A percentile compares a stretch with the other conserved stretches of the same genome.
Conservation (phyloP, 2,329 filamentous ascomycete genomes). For the Colletotrichum plurivorum region DNA sequence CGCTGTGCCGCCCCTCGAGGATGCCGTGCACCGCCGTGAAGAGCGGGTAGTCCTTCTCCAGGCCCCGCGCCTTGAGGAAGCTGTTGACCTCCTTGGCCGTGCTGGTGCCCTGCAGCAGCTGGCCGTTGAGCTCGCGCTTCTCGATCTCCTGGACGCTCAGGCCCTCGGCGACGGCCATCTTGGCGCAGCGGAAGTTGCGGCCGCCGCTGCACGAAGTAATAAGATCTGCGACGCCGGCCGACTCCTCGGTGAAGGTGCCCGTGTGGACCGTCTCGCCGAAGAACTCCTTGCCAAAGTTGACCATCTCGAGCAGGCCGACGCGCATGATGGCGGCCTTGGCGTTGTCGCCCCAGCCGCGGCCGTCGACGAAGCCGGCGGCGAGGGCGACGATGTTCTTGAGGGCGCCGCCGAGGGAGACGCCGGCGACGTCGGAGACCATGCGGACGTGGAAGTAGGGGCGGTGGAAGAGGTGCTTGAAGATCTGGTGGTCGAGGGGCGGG, state of each 20-base stretch:
- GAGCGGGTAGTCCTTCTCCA: conserved; percentile 88
- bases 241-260: conserved; percentile 96
- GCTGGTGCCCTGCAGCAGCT: conserved; percentile 94
- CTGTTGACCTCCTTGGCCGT: conserved; percentile 93
- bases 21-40: conserved; percentile 92
- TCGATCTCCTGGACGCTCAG: conserved; percentile 90
- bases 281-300: conserved; percentile 94
- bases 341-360: conserved; percentile 97
- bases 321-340: conserved; percentile 99
- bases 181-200: conserved; percentile 94
- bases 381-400: conserved; percentile 98
- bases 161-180: conserved; percentile 85
- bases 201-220: conserved; percentile 95
- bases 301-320: conserved; percentile 95
- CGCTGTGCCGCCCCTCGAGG: conserved; percentile 80
- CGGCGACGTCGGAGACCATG: conserved; percentile 94
- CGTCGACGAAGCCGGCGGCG: conserved; percentile 94
- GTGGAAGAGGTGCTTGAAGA: conserved; percentile 90
- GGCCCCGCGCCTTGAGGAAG: conserved; percentile 84
- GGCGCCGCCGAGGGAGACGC: conserved; percentile 93
- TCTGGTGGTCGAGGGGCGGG: conserved; percentile 86
- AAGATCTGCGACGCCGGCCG: conserved; percentile 93
- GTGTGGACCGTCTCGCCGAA: conserved; percentile 86
- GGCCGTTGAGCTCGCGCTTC: conserved; percentile 90
- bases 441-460: conserved; percentile 98